phyloP scores from a whole-genome alignment of 768 basidiomycete species.

The Phlegmacium glaucopus region DNA sequence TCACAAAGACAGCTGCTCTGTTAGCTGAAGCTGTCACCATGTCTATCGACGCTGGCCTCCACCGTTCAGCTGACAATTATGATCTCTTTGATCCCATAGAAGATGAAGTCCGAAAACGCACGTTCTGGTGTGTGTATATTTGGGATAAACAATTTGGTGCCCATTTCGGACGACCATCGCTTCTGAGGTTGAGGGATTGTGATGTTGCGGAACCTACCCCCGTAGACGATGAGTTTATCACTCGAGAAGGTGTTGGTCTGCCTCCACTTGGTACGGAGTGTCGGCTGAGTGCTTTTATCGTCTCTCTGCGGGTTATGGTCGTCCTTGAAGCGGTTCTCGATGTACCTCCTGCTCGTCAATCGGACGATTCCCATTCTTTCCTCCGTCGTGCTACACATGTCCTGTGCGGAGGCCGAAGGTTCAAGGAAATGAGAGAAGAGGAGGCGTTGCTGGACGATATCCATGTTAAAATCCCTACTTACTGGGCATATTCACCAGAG shows the following conservation, averaged over 20 bases:
- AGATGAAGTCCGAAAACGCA: constrained; percentile 88
- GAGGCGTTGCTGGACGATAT: constrained; percentile 82
- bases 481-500: constrained; percentile 80
- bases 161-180: constrained; percentile 86
- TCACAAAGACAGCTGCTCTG: constrained; percentile 83
- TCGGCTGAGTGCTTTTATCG: constrained; percentile 79
- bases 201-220: constrained; percentile 85
- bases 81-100: constrained; percentile 88
- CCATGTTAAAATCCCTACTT: constrained; percentile 61
- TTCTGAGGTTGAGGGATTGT: constrained; percentile 85
- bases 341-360: constrained; percentile 63
- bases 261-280: constrained; percentile 74
- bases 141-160: constrained; percentile 94
- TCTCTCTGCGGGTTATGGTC: constrained; percentile 74
- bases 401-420: constrained; percentile 58
- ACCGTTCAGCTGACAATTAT: constrained; percentile 82
- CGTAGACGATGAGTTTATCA: constrained; percentile 88
- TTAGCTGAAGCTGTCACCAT: constrained; percentile 86
- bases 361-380: constrained; percentile 73
- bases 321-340: constrained; percentile 88
- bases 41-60: constrained; percentile 85
- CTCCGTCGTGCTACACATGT: constrained; percentile 66
- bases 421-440: constrained; percentile 73
- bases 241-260: constrained; percentile 60
- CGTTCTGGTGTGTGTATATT: constrained; percentile 94